Conservation (phyloP, 257 asterid genomes). For the Apocynum venetum region DNA sequence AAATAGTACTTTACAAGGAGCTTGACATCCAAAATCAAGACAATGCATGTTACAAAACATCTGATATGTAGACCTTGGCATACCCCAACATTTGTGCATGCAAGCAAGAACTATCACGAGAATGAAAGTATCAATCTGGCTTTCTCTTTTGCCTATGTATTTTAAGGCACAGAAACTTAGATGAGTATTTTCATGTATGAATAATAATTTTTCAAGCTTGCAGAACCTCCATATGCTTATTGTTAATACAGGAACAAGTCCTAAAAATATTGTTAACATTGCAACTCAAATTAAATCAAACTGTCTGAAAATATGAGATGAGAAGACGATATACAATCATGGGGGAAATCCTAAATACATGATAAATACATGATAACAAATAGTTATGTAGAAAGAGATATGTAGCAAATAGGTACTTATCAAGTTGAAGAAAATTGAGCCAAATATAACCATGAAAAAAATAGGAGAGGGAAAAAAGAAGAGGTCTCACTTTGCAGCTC, state of each 20-base stretch:
- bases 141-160: not conserved
- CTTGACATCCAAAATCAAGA: not conserved
- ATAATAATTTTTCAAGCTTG: not conserved
- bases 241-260: not conserved
- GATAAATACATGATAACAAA: not conserved
- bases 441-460: not conserved
- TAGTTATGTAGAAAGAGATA: not conserved
- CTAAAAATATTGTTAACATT: not conserved
- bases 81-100: not conserved
- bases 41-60: not conserved
- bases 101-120: not conserved
- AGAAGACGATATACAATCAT: not conserved
- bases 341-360: not conserved
- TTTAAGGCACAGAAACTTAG: not conserved
- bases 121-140: not conserved
- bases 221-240: not conserved
- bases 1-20: not conserved
- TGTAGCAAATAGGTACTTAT: not conserved
- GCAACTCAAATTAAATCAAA: not conserved
- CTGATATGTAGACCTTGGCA: not conserved
- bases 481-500: conserved; percentile 85
- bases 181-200: not conserved
- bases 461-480: not conserved
- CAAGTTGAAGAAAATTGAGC: not conserved
- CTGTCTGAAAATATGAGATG: not conserved